phyloP scores from a whole-genome alignment of 2,329 filamentous ascomycete species.

The Fusarium cyanostomum region DNA sequence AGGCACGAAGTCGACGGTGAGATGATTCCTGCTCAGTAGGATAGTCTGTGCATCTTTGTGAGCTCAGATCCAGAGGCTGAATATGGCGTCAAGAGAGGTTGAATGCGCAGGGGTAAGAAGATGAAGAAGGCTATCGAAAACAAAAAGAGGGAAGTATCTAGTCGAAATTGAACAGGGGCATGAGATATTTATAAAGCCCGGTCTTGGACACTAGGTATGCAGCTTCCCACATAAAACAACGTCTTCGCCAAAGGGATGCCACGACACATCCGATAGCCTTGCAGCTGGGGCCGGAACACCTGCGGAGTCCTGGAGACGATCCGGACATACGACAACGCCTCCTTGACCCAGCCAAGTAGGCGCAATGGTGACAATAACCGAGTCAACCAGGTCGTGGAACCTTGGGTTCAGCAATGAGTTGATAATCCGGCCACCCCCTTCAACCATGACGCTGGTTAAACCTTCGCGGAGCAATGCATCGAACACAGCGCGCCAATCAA shows the following conservation, averaged over 20 bases:
- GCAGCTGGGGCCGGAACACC: conserved; percentile 68
- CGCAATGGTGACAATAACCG: conserved; percentile 87
- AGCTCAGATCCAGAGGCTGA: neutral
- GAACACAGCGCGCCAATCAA: conserved; percentile 74
- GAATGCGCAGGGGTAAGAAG: neutral
- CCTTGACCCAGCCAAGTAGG: conserved; percentile 89
- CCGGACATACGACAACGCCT: conserved; percentile 81
- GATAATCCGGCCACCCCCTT: conserved; percentile 85
- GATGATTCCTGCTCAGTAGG: neutral
- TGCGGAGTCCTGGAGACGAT: conserved; percentile 59
- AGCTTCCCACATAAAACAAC: conserved; percentile 81
- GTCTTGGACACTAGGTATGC: conserved; percentile 32
- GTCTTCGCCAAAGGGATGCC: conserved; percentile 84
- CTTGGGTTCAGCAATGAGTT: conserved; percentile 77
- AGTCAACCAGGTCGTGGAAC: conserved; percentile 72
- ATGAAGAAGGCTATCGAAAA: neutral
- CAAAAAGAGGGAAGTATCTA: neutral
- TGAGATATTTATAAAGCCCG: conserved; percentile 26
- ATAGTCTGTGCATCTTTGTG: neutral
- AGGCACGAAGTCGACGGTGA: neutral
- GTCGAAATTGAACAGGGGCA: neutral
- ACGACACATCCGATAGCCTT: conserved; percentile 72
- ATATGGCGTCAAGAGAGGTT: neutral
- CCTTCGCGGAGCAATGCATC: conserved; percentile 65
- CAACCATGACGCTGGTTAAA: conserved; percentile 86